Base-by-base conservation (phyloP, 179 eudicot genomes). In the Actinidia arguta region DNA sequence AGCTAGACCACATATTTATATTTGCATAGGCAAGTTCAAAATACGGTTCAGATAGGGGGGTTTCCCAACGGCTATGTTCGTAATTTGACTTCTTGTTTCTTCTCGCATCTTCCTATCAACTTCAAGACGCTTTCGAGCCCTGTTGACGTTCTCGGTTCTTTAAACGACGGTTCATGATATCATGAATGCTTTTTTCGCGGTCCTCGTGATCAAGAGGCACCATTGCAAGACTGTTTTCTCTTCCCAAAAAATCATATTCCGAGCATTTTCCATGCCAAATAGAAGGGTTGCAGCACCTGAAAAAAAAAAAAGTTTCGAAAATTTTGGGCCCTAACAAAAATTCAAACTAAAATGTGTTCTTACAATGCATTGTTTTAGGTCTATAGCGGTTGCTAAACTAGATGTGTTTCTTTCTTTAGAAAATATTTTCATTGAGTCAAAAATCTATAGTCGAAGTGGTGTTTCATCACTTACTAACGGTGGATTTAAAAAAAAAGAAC, bases 91-190 rank as follows among this genome's bases (percentile, higher is more conserved):
- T 84, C 87, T 81, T 81, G 88, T 64, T 82, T 62, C 54, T 86
- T 91, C 98, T 89, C 4, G 98, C 98, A 75, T 94, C 98, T 86
- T 86, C 72, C 58, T 77, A 82, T 86, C 91, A 52, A 85, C 85
- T 86, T 88, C 85, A 18, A 90, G 91, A 61, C 98, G 94, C 84
- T 94, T 94, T 48, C 96, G 85, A 52, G 90, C 93, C 89, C 98
- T 90, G 86, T 94, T 94, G 98, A 13, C 98, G 90, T 83, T 94
- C 98, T 73, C 98, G 85, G 83, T 92, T 93, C 82, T 94, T 94
- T 75, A 91, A 25, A 83, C 97, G 92, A 17, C 94, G 95, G 58
- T 82, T 68, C 88, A 90, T 84, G 47, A 84, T 82, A 42, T 94
- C 97, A 62, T 83, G 86, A 71, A 79, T 83, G 82, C 73, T 86